Evolutionary conservation across 2,329 filamentous ascomycete species (phyloP), one percentile per base, ranked within the genome.

Genomic region (Epichloe bromicola): DNA sequence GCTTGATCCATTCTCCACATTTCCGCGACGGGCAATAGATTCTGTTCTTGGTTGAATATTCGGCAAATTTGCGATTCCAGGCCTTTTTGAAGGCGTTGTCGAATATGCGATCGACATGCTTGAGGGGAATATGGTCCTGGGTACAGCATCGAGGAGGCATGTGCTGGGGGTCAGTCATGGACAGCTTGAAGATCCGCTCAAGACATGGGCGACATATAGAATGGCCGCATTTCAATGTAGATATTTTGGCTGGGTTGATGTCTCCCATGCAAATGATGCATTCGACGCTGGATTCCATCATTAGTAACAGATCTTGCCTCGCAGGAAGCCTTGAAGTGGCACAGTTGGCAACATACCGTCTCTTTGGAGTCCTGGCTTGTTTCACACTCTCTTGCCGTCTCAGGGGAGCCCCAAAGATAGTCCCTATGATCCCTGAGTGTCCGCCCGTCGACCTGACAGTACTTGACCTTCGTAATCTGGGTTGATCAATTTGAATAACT

Each of bases 131-230:
- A 57, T 80, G 77, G 12, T 88, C 79, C 19, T 76, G 61, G 3
- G 79, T 84, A 66, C 88, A 95, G 67, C 88, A 95, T 62, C 75
- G 79, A 0, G 89, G 89, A 17, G 89, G 88, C 87, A 95, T 94
- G 57, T 88, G 82, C 54, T 82, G 77, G 1, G 86, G 82, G 62
- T 94, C 86, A 41, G 75, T 82, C 55, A 90, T 73, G 11, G 88
- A 93, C 54, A 88, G 74, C 50, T 75, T 80, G 67, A 94, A 95
- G 52, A 80, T 76, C 47, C 81, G 79, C 64, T 81, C 84, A 40
- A 95, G 71, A 64, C 89, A 95, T 7, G 74, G 65, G 56, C 85
- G 75, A 66, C 89, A 95, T 84, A 91, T 89, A 55, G 81, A 79
- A 65, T 95, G 88, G 3, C 81, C 81, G 63, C 89, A 95, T 57